Conservation (phyloP, 139 green algal genomes). For the Chlorella sorokiniana region DNA sequence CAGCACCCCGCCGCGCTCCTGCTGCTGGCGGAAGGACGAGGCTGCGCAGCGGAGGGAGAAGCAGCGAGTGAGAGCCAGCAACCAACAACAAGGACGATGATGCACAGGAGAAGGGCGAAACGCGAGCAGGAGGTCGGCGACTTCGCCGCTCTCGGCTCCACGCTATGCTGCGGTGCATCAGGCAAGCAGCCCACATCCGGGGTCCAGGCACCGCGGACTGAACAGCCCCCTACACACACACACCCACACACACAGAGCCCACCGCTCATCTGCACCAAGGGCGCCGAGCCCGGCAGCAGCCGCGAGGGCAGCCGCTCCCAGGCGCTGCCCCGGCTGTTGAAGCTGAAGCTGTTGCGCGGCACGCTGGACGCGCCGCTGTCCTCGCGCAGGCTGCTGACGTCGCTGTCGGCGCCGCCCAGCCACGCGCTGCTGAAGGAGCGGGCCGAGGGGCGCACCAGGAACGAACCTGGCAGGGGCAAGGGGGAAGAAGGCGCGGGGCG, state of each 20-base stretch:
- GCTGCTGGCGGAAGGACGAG: constrained; percentile 21
- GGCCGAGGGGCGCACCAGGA: background rate
- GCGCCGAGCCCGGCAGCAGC: background rate
- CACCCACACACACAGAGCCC: background rate
- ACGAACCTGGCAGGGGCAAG: background rate
- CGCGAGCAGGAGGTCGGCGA: too few relatives aligned
- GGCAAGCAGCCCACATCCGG: background rate
- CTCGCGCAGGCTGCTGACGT: background rate
- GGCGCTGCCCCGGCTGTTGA: background rate
- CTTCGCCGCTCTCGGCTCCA: too few relatives aligned
- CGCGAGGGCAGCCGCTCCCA: background rate
- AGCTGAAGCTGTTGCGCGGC: background rate
- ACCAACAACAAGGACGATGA: background rate
- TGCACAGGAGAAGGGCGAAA: too few relatives aligned
- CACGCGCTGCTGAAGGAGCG: background rate
- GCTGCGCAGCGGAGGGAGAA: background rate
- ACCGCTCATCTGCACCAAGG: background rate
- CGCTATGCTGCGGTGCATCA: too few relatives aligned
- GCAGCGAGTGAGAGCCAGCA: background rate
- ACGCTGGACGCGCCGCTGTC: background rate
- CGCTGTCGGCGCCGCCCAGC: background rate
- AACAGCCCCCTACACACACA: background rate
- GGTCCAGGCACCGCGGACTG: background rate
- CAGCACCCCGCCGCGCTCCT: constrained; percentile 10
- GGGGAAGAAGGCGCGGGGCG: background rate